A percentile compares a stretch with the other conserved stretches of the same genome.
Conservation (phyloP, 352 stramenopile genomes). For the Phytopythium oedochilum region DNA sequence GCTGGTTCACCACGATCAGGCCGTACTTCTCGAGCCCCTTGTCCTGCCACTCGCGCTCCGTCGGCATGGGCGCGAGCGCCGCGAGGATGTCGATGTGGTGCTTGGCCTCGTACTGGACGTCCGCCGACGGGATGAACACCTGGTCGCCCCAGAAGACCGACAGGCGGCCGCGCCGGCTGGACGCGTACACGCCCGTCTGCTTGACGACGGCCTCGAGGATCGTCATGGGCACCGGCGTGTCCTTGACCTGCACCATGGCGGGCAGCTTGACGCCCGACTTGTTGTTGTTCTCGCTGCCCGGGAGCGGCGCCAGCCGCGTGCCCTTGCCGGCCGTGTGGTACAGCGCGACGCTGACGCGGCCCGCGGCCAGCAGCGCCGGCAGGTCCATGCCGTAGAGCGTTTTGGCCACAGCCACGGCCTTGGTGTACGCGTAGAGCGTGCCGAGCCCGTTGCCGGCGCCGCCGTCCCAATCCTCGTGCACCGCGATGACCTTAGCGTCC, state of each 20-base stretch:
- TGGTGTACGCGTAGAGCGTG: conserved; percentile 96
- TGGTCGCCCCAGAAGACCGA: conserved; percentile 99
- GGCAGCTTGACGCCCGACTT: conserved; percentile 98
- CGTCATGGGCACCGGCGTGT: conserved; percentile 91
- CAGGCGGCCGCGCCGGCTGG: conserved; percentile 90
- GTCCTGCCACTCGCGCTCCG: conserved; percentile 91
- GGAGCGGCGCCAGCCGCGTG: conserved; percentile 94
- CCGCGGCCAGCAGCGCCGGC: conserved; percentile 54
- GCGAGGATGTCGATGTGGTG: conserved; percentile 98
- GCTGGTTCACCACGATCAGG: conserved; percentile 94
- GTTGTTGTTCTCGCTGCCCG: conserved; percentile 98
- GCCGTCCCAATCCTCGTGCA: conserved; percentile 95
- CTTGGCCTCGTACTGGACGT: conserved; percentile 91
- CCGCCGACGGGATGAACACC: conserved; percentile 95
- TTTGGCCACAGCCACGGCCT: conserved; percentile 87
- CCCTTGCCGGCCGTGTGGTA: conserved; percentile 98
- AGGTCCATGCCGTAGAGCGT: conserved; percentile 88
- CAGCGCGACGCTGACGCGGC: conserved; percentile 89
- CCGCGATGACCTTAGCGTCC: conserved; percentile 92
- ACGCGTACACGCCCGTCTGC: conserved; percentile 97
- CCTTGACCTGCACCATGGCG: conserved; percentile 87
- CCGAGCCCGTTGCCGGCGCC: conserved; percentile 96
- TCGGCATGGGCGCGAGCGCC: conserved; percentile 91
- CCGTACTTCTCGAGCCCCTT: conserved; percentile 98
- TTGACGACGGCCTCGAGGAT: conserved; percentile 98